Evolutionary conservation across 2,329 filamentous ascomycete genomes (phyloP).

Genomic region (Alternaria longipes): DNA sequence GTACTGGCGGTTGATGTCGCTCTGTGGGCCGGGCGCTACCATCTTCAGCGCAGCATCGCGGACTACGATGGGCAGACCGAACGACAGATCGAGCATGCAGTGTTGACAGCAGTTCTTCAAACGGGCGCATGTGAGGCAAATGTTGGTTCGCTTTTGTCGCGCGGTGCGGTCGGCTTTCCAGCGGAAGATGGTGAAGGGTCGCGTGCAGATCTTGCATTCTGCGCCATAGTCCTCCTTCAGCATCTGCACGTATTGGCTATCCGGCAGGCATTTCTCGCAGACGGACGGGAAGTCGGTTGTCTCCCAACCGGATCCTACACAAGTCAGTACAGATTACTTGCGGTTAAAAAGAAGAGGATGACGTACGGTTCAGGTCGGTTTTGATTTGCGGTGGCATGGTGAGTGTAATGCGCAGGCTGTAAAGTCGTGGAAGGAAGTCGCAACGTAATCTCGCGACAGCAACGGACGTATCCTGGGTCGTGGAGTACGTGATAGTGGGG

Average conservation of each 20-base stretch:
- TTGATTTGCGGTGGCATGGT: slow-evolving; percentile 91
- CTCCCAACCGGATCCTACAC: slow-evolving; percentile 75
- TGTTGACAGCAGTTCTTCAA: slow-evolving; percentile 99
- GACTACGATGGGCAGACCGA: slow-evolving; percentile 92
- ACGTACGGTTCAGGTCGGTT: slow-evolving; percentile 88
- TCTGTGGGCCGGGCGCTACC: slow-evolving; percentile 91
- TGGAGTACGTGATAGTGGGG: slow-evolving; percentile 26
- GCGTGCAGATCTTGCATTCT: slow-evolving; percentile 77
- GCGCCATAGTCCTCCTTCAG: slow-evolving; percentile 95
- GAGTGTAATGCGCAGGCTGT: slow-evolving; percentile 5
- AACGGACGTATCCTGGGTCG: slow-evolving; percentile 20
- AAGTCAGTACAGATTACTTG: neutral
- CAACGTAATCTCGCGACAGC: neutral
- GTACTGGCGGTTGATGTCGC: slow-evolving; percentile 94
- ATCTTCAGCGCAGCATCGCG: slow-evolving; percentile 97
- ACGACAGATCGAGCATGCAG: slow-evolving; percentile 97
- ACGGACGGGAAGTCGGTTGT: slow-evolving; percentile 89
- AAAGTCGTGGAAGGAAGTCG: neutral
- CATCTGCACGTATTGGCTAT: slow-evolving; percentile 99
- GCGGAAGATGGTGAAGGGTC: slow-evolving; percentile 93
- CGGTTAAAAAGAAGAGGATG: neutral
- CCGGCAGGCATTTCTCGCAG: slow-evolving; percentile 91
- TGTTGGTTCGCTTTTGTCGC: slow-evolving; percentile 91
- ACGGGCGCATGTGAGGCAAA: slow-evolving; percentile 94
- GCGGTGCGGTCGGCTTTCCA: slow-evolving; percentile 94